These are phyloP conservation scores for Hibiscus syriacus DNA, from an alignment of 345 rosid species.

Conservation along the genomic window DNA sequence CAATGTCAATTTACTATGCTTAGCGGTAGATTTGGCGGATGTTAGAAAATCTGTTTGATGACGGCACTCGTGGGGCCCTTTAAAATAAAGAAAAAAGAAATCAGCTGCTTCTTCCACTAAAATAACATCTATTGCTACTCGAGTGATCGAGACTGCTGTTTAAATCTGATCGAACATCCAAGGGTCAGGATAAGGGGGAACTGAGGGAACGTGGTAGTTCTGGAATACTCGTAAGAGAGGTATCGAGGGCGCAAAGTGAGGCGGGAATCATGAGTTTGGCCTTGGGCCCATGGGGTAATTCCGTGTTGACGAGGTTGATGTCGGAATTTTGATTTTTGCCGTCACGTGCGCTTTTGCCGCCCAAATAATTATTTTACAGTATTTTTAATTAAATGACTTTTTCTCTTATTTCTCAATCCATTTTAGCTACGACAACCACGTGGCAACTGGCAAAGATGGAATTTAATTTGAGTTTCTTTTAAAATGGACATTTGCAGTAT, in stretches of 20 bases:
- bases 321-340: conserved; percentile 45
- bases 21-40: neutral
- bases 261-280: neutral
- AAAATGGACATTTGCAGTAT: too few species aligned
- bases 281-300: conserved; percentile 20
- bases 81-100: neutral
- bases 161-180: neutral
- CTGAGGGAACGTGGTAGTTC: too few species aligned
- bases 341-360: conserved; percentile 47
- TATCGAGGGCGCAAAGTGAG: conserved; percentile 39
- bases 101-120: neutral
- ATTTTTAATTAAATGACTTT: too few species aligned
- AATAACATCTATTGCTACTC: neutral
- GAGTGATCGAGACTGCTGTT: neutral
- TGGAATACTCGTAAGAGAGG: neutral
- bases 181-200: neutral
- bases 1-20: neutral
- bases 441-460: neutral
- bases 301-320: conserved; percentile 57
- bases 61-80: neutral
- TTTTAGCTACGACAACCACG: neutral
- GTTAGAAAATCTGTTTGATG: neutral
- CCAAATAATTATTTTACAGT: conserved; percentile 12
- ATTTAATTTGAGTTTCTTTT: too few species aligned
- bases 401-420: neutral